These are phyloP conservation scores for Kondoa subrosea DNA, from an alignment of 768 basidiomycete species.

Conservation along the genomic window DNA sequence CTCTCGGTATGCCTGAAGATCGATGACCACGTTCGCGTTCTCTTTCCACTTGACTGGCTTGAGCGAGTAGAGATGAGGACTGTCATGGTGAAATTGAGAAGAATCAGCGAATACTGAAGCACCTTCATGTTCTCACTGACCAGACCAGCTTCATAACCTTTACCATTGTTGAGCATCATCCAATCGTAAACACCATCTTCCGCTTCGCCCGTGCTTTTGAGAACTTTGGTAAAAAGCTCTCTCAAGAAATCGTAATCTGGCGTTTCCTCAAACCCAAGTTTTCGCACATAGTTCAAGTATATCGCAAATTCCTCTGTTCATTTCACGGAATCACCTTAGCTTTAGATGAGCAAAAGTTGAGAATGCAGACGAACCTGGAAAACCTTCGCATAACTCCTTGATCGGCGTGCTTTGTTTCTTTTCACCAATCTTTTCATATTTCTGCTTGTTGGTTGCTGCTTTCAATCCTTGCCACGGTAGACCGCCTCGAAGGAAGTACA, in stretches of 20 bases:
- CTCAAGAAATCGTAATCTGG: constrained; percentile 97
- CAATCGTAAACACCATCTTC: constrained; percentile 95
- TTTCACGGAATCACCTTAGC: neutral
- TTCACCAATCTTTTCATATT: constrained; percentile 99
- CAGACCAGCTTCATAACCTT: constrained; percentile 77
- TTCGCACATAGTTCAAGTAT: constrained; percentile 96
- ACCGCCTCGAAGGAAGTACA: constrained; percentile 96
- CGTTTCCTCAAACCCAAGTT: constrained; percentile 95
- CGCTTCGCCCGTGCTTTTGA: constrained; percentile 74
- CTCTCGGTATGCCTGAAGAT: constrained; percentile 21
- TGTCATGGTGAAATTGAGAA: neutral
- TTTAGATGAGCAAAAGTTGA: neutral
- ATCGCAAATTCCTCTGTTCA: constrained; percentile 85
- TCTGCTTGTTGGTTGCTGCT: constrained; percentile 99
- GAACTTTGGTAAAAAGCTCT: constrained; percentile 80
- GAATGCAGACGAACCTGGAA: constrained; percentile 54
- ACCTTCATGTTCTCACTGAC: constrained; percentile 41
- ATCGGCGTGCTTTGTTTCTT: constrained; percentile 97
- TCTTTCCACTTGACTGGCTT: constrained; percentile 17
- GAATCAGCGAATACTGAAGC: neutral
- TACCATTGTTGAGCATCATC: constrained; percentile 80
- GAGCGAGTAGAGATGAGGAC: constrained; percentile 17
- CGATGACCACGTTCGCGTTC: constrained; percentile 25
- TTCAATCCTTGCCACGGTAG: constrained; percentile 98
- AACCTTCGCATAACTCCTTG: constrained; percentile 89